phyloP scores from a whole-genome alignment of 805 yeast genomes.

The Saccharomycopsis fibuligera region DNA sequence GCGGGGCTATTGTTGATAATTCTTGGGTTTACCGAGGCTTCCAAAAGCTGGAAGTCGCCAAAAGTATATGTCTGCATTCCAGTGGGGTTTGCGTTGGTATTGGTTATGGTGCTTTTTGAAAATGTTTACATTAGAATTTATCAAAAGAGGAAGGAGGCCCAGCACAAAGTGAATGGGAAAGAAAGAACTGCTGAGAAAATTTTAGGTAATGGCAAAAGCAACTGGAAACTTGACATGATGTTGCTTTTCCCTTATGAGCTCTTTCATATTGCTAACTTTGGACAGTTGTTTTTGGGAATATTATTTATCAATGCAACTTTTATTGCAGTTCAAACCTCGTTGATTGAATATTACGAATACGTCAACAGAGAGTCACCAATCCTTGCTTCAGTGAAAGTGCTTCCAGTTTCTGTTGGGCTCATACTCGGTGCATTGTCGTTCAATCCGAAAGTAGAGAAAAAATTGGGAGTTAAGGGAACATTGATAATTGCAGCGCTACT shows the following conservation, averaged over 20 bases:
- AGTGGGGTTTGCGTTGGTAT: conserved; percentile 55
- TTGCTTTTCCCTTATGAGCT: conserved; percentile 28
- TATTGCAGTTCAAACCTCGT: conserved; percentile 23
- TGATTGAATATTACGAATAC: conserved; percentile 27
- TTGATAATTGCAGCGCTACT: not conserved
- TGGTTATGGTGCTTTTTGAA: conserved; percentile 25
- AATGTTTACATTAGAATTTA: conserved; percentile 6
- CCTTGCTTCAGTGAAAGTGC: conserved; percentile 31
- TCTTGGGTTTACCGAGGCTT: conserved; percentile 18
- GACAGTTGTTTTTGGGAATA: conserved; percentile 23
- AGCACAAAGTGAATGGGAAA: not conserved
- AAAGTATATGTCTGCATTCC: conserved; percentile 41
- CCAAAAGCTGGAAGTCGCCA: conserved; percentile 14
- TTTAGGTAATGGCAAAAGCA: conserved; percentile 1
- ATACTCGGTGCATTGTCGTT: conserved; percentile 19
- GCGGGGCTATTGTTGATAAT: conserved; percentile 34
- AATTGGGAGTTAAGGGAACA: not conserved
- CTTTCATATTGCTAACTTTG: conserved; percentile 26
- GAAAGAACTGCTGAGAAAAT: not conserved
- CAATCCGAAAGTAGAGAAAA: not conserved
- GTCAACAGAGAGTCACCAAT: conserved; percentile 29
- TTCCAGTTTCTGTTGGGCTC: conserved; percentile 32
- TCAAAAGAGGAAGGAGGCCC: no score
- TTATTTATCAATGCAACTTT: conserved; percentile 24
- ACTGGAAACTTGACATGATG: conserved; percentile 21